Conservation (phyloP, 208 protist species). For the Wallacemonas collosoma region DNA sequence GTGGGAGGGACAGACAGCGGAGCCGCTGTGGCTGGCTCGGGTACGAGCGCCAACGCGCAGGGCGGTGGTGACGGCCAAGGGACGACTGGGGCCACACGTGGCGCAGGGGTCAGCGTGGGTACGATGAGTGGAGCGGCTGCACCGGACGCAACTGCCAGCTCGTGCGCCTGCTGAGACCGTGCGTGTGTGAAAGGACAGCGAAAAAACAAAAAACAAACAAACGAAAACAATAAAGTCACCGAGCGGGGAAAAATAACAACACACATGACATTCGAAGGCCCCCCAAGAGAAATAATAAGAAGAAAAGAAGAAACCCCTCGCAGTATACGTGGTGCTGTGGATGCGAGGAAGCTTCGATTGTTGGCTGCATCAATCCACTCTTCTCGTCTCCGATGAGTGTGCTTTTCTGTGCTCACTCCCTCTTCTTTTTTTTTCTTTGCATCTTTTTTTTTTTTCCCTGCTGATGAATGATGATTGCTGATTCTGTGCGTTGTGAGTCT, state of each 20-base stretch:
- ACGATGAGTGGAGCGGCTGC: not conserved
- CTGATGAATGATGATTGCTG: too few relatives aligned
- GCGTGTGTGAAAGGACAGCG: not conserved
- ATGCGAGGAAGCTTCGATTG: too few relatives aligned
- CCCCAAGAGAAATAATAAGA: too few relatives aligned
- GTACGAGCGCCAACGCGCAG: not conserved
- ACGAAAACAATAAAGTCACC: not conserved
- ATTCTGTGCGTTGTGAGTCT: too few relatives aligned
- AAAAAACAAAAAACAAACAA: slow-evolving; percentile 18
- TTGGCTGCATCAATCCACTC: too few relatives aligned
- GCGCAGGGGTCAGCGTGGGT: not conserved
- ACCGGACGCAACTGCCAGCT: slow-evolving; percentile 14
- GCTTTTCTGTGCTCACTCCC: not conserved
- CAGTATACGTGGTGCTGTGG: too few relatives aligned
- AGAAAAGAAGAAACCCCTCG: too few relatives aligned
- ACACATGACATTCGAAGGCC: too few relatives aligned
- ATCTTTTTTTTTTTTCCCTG: not conserved
- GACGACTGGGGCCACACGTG: not conserved
- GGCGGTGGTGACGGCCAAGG: not conserved
- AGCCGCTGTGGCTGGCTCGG: not conserved
- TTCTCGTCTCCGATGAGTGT: not conserved
- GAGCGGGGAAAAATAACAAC: not conserved
- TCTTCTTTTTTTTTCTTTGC: slow-evolving; percentile 10
- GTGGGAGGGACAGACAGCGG: slow-evolving; percentile 28
- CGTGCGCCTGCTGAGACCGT: not conserved